A percentile compares a stretch with the other conserved stretches of the same genome.
Evolutionary conservation across 2,329 filamentous ascomycete genomes (phyloP).

Genomic region (Aspergillus chevalieri): DNA sequence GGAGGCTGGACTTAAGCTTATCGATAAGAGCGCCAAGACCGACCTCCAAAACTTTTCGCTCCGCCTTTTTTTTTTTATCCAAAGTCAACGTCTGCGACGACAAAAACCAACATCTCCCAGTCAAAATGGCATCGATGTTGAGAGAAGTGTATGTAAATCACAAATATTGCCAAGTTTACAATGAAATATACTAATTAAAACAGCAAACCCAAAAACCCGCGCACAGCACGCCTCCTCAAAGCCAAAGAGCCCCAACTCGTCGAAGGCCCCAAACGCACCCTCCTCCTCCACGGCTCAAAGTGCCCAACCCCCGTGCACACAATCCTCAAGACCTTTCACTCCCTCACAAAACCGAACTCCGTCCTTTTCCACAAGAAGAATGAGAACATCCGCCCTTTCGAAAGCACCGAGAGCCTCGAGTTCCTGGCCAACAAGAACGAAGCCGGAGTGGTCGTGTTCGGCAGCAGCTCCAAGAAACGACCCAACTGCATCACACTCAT

Average conservation of each 20-base stretch:
- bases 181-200: background rate
- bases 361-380: slow-evolving; percentile 98
- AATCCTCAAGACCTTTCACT: slow-evolving; percentile 75
- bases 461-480: slow-evolving; percentile 86
- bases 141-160: slow-evolving; percentile 36
- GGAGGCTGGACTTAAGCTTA: slow-evolving; percentile 18
- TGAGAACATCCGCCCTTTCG: slow-evolving; percentile 79
- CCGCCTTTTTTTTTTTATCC: slow-evolving; percentile 22
- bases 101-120: slow-evolving; percentile 2
- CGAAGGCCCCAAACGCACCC: slow-evolving; percentile 84
- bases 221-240: slow-evolving; percentile 90
- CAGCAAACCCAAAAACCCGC: slow-evolving; percentile 70
- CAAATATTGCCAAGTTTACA: slow-evolving; percentile 6
- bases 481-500: slow-evolving; percentile 80
- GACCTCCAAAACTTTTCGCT: slow-evolving; percentile 34
- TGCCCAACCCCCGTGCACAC: slow-evolving; percentile 78
- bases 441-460: slow-evolving; percentile 76
- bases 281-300: slow-evolving; percentile 82
- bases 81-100: background rate
- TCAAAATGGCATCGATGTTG: slow-evolving; percentile 28
- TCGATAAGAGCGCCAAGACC: slow-evolving; percentile 35
- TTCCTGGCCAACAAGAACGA: slow-evolving; percentile 98
- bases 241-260: slow-evolving; percentile 82
- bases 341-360: slow-evolving; percentile 74
- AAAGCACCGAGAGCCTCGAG: slow-evolving; percentile 78